Evolutionary conservation across 805 yeast species (phyloP), one percentile per base, ranked within the genome.

Genomic region (Saccharomycopsis sp.): DNA sequence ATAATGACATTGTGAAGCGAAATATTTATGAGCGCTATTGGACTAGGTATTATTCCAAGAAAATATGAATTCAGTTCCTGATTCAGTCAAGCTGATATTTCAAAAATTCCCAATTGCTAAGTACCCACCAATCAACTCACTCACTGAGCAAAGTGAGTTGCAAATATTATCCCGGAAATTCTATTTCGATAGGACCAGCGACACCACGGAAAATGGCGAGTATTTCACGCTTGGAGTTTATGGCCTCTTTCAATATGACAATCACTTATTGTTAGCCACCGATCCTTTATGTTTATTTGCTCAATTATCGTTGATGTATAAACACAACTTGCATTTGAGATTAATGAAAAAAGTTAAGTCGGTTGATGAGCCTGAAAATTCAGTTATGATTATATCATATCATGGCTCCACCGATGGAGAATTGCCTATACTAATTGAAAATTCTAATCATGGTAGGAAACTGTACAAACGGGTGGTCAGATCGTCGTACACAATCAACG

Each of bases 341-440:
- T 31, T 31, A 8, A 20, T 31, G 7, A 31, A 31, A 20, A 31
- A 31, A 31, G 35, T 31, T 9, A 31, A 31, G 19, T 31, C 35
- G 9, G 17, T 31, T 9, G 20, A 31, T 17, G 33, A 29, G 16
- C 20, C 42, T 19, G 28, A 28, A 19, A 47, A 35, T 16, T 41
- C 48, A 1, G 31, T 45, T 21, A 45, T 45, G 45, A 33, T 43
- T n/a, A 43, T 74, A 19, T 67, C 79, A 2, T 63, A 65, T 48
- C 65, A 65, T 35, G 70, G 74, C 6, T 61, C 81, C 0, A 61
- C 68, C 1, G 68, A 70, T 50, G 62, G 65, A 19, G 66, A 69
- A 39, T 57, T 76, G 14, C 82, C 82, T 1, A 61, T 75, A 1
- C 55, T 75, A 4, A 58, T 76, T 4, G 80, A 75, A 51, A 71